phyloP scores from a whole-genome alignment of 176 grass and related monocot genomes.

The Guadua angustifolia region DNA sequence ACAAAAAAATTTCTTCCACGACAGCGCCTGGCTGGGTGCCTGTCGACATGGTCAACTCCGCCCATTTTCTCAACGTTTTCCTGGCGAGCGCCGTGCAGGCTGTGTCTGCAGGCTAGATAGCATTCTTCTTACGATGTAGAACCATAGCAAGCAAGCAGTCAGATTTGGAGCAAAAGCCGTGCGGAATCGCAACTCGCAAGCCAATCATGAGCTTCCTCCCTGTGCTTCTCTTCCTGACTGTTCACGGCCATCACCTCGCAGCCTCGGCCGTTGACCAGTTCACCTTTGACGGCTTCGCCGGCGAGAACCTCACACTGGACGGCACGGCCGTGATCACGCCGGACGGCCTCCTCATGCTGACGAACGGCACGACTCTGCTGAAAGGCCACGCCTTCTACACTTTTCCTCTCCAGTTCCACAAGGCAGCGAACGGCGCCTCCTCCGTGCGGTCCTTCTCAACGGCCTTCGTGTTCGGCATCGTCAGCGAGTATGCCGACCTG shows the following conservation, averaged over 20 bases:
- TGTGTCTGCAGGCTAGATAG: background rate
- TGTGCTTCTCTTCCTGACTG: slow-evolving; percentile 31
- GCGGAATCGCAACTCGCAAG: background rate
- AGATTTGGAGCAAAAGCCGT: background rate
- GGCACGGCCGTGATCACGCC: too few species aligned
- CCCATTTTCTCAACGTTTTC: slow-evolving; percentile 39
- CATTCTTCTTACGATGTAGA: background rate
- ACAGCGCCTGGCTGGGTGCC: slow-evolving; percentile 10
- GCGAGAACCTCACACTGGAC: too few species aligned
- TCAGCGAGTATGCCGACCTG: slow-evolving; percentile 43
- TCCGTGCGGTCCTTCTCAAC: slow-evolving; percentile 51
- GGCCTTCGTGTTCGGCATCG: slow-evolving; percentile 56
- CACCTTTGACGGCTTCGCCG: background rate
- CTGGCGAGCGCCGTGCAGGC: background rate
- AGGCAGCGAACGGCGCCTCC: background rate
- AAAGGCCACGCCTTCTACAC: slow-evolving; percentile 65
- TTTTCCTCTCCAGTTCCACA: slow-evolving; percentile 23
- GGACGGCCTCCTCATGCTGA: too few species aligned
- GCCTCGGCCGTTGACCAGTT: slow-evolving; percentile 40
- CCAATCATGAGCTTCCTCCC: slow-evolving; percentile 19
- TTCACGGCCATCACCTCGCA: slow-evolving; percentile 1
- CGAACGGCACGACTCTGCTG: slow-evolving; percentile 42
- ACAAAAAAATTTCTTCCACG: background rate
- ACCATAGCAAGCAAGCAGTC: background rate
- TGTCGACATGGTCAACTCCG: slow-evolving; percentile 30